Conservation (phyloP, 805 yeast species). For the Lipomyces starkeyi region DNA sequence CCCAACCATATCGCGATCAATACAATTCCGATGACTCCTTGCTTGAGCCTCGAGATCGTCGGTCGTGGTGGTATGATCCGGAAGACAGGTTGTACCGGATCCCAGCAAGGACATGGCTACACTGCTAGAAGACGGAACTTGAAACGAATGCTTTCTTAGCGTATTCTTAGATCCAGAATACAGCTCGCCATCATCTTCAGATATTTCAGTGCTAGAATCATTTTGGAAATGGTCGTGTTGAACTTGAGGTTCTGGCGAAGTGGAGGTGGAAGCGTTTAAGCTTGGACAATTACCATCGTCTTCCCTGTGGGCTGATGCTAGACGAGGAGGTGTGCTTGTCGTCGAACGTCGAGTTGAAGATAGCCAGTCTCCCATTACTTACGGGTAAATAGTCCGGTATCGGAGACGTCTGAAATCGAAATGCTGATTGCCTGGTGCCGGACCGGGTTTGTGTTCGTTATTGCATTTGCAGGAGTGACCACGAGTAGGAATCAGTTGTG, state of each 20-base stretch:
- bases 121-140: background rate
- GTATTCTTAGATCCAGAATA: background rate
- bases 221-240: background rate
- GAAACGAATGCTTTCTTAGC: background rate
- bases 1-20: background rate
- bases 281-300: background rate
- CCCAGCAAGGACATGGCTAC: background rate
- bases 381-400: background rate
- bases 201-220: background rate
- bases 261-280: background rate
- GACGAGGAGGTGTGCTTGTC: background rate
- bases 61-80: background rate
- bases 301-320: background rate
- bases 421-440: background rate
- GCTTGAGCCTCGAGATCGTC: background rate
- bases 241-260: background rate
- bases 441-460: too few species aligned
- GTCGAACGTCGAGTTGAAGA: background rate
- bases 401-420: background rate
- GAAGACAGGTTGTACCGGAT: background rate
- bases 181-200: background rate
- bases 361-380: background rate
- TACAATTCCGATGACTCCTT: background rate
- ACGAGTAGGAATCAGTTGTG: background rate
- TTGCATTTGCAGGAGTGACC: too few species aligned